phyloP scores from a whole-genome alignment of 2,329 filamentous ascomycete species.

The Paraconiothyrium sp. region DNA sequence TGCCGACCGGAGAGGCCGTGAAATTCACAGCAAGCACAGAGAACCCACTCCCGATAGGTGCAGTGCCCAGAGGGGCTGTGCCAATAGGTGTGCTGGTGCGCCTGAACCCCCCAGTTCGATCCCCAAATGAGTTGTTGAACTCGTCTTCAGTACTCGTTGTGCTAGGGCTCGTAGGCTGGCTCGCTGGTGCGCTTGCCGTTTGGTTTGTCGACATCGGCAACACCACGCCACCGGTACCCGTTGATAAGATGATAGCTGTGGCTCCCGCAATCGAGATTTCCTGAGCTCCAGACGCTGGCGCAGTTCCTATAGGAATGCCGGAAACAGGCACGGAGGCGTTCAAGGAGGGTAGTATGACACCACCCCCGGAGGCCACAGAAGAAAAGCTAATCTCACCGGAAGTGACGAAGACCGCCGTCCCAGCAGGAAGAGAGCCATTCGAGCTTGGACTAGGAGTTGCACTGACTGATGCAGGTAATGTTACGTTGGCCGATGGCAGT shows the following conservation, averaged over 20 bases:
- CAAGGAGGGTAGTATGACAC: conserved; percentile 19
- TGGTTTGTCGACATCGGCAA: conserved; percentile 15
- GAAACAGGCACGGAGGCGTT: conserved; percentile 11
- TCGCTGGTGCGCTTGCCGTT: conserved; percentile 17
- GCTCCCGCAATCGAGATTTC: conserved; percentile 18
- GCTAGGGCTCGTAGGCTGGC: conserved; percentile 16
- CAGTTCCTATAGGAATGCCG: conserved; percentile 8
- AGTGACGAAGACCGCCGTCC: conserved; percentile 8
- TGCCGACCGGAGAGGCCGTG: conserved; percentile 1
- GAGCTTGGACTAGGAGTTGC: conserved; percentile 19
- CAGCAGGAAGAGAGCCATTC: conserved; percentile 18
- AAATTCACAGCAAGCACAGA: not conserved
- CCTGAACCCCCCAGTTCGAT: conserved; percentile 16
- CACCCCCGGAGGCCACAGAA: conserved; percentile 20
- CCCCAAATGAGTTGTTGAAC: conserved; percentile 12
- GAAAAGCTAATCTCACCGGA: conserved; percentile 19
- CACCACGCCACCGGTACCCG: conserved; percentile 13
- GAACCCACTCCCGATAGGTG: not conserved
- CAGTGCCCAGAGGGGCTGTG: conserved; percentile 6
- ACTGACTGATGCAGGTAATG: conserved; percentile 8
- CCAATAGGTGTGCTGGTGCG: not conserved
- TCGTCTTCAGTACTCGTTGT: conserved; percentile 1
- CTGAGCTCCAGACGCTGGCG: conserved; percentile 15
- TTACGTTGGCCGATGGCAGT: conserved; percentile 10
- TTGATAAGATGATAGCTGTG: conserved; percentile 17